Conservation (phyloP, 441 rosid species). For the Gossypium gossypioides region DNA sequence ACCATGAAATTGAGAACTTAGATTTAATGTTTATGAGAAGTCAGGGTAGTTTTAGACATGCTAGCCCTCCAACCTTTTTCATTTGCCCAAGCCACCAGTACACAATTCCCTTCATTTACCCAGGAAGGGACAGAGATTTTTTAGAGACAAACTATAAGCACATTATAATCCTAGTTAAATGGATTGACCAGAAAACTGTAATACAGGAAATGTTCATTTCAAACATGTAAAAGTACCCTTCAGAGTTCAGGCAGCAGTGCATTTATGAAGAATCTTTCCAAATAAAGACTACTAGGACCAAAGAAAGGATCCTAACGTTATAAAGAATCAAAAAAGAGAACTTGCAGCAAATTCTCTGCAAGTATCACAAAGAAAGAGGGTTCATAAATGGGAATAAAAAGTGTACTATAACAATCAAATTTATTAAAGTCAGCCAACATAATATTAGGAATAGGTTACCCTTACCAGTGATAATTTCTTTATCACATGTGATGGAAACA, state of each 20-base stretch:
- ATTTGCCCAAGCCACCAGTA: neutral
- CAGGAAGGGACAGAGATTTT: neutral
- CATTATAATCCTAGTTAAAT: neutral
- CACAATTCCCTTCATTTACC: neutral
- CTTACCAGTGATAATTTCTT: conserved; percentile 75
- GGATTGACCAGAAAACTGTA: neutral
- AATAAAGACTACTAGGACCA: conserved; percentile 2
- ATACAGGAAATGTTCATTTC: neutral
- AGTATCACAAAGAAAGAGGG: neutral
- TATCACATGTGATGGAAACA: conserved; percentile 69
- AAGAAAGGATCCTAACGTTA: neutral
- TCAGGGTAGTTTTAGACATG: neutral
- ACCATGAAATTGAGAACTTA: conserved; percentile 7
- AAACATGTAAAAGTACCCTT: conserved; percentile 1
- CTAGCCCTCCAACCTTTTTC: neutral
- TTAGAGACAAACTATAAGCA: neutral
- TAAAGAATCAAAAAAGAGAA: neutral
- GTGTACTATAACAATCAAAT: neutral
- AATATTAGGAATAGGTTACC: conserved; percentile 19
- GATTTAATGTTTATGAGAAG: neutral
- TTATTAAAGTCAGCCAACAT: neutral
- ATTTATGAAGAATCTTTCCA: conserved; percentile 2
- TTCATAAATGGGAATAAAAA: neutral
- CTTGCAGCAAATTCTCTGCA: neutral
- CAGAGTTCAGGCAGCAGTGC: conserved; percentile 1